Conservation (phyloP, 2,329 filamentous ascomycete species). For the Sarocladium strictum region DNA sequence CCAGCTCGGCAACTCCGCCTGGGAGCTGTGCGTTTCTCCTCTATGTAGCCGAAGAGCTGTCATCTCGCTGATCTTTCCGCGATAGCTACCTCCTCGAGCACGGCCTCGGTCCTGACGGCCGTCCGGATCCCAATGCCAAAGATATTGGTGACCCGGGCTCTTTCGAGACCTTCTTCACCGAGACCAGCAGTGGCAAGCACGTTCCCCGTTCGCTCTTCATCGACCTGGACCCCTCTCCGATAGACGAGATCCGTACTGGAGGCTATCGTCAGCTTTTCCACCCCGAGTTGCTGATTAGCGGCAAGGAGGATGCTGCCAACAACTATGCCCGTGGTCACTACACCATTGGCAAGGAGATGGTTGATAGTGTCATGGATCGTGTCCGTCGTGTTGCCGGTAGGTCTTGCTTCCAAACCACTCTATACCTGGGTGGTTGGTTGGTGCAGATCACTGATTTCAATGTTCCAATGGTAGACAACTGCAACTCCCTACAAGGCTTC, state of each 20-base stretch:
- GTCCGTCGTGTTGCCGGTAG: slow-evolving; percentile 63
- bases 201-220: slow-evolving; percentile 68
- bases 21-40: slow-evolving; percentile 60
- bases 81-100: slow-evolving; percentile 67
- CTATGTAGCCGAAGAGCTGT: background rate
- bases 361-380: slow-evolving; percentile 63
- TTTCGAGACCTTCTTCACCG: slow-evolving; percentile 69
- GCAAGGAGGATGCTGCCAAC: slow-evolving; percentile 73
- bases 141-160: slow-evolving; percentile 57
- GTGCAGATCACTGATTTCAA: slow-evolving; percentile 6
- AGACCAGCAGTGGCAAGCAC: slow-evolving; percentile 66
- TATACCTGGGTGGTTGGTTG: background rate
- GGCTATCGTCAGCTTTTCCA: slow-evolving; percentile 65
- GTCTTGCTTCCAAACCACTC: slow-evolving; percentile 18
- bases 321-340: slow-evolving; percentile 74
- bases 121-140: slow-evolving; percentile 54
- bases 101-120: slow-evolving; percentile 60
- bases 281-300: slow-evolving; percentile 65
- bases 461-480: slow-evolving; percentile 56
- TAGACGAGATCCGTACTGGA: slow-evolving; percentile 68
- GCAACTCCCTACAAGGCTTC: slow-evolving; percentile 66
- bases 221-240: slow-evolving; percentile 66
- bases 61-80: slow-evolving; percentile 19
- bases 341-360: slow-evolving; percentile 72
- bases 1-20: slow-evolving; percentile 69